Base-by-base conservation (phyloP, 768 basidiomycete genomes). In the Hortiboletus flavorubellus region DNA sequence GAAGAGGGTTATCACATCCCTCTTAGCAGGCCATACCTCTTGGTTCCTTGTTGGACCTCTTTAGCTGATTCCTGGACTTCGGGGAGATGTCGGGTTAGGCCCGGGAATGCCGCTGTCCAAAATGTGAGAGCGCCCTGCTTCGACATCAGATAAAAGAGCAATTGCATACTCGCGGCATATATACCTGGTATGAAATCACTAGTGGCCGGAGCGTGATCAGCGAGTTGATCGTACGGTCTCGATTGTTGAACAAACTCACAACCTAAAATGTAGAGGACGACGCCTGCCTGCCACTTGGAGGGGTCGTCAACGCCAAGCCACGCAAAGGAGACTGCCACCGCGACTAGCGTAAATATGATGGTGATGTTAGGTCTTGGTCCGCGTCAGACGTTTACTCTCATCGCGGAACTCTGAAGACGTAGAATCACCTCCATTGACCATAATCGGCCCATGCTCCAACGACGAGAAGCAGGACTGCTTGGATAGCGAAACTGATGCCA, bases 381-480 rank as follows among this genome's bases (percentile, higher is more conserved):
- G 11, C 8, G 49, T 64, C 34, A 55, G 49, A 45, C 45, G 23
- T 31, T 49, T 16, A 31, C 40, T 15, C 29, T 4, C 12, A 40
- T 1, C 26, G 30, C 23, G 26, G 18, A 51, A 34, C 29, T 21
- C 21, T 21, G 21, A 21, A 21, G 21, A 30, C 18, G 31, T 30
- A 11, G 12, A 46, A 48, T 41, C 40, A 84, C 86, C 86, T 86
- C 88, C 87, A 89, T 15, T 73, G 71, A n/a, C 89, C 89, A 66
- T 90, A 91, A 67, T 91, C 89, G 1, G 88, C 87, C 85, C 88
- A 90, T 4, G 87, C 85, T 5, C 88, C 89, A 30, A 91, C 80
- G 12, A 79, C 61, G 23, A 90, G 69, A 39, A 91, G 71, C 15
- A 90, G 63, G 15, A 78, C 79, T 0, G 87, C 86, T 69, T 91